phyloP scores from a whole-genome alignment of 129 eudicot species.

The Apium graveolens region DNA sequence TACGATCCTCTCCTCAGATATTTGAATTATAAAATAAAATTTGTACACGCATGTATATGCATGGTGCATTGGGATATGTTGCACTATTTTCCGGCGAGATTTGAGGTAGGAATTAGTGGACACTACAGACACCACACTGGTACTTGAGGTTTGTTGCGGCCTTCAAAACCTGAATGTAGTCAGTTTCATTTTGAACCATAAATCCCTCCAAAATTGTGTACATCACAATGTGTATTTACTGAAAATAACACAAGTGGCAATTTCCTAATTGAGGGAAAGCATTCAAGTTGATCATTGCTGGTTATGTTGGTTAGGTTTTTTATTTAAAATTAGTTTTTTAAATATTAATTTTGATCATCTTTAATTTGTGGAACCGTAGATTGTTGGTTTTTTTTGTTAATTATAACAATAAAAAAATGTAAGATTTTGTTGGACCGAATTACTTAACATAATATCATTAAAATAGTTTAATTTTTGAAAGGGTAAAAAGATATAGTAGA shows the following conservation, averaged over 20 bases:
- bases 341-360: too few relatives aligned
- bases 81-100: conserved; percentile 46
- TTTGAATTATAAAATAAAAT: background rate
- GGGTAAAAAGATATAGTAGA: too few relatives aligned
- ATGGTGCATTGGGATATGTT: conserved; percentile 33
- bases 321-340: too few relatives aligned
- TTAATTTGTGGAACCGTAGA: too few relatives aligned
- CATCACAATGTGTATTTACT: background rate
- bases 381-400: too few relatives aligned
- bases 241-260: too few relatives aligned
- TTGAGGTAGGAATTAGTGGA: conserved; percentile 28
- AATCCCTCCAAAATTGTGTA: background rate
- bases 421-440: too few relatives aligned
- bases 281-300: background rate
- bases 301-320: background rate
- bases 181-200: background rate
- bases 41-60: conserved; percentile 18
- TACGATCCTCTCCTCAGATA: background rate
- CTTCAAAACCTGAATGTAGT: background rate
- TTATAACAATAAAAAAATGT: too few relatives aligned
- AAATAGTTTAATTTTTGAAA: too few relatives aligned
- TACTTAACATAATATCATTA: too few relatives aligned
- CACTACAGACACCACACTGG: background rate
- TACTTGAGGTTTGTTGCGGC: conserved; percentile 10
- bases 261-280: too few relatives aligned